Base-by-base conservation (phyloP, 1,139 yeast genomes). In the Hyphopichia wangnamkhiaoensis region DNA sequence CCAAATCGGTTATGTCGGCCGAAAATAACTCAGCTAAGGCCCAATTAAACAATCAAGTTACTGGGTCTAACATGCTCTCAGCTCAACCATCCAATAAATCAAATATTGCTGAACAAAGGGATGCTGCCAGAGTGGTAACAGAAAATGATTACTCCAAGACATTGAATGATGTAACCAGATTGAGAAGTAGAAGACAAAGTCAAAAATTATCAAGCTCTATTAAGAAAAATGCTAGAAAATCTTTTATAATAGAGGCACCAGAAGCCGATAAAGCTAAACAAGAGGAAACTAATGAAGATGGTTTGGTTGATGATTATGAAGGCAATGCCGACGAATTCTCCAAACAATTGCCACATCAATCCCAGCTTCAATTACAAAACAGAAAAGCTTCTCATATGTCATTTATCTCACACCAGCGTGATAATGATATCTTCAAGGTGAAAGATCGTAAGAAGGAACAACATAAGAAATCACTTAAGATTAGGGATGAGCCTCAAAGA, bases 121-220 rank as follows among this genome's bases (percentile, higher is more conserved):
- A 24, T 14, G 34, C 31, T 8, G 29, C 29, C 15, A 21, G 33
- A 15, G 31, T 10, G 13, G 30, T 14, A 10, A 24, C 33, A 2
- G 38, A 34, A 27, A 34, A 35, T 30, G 34, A 35, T 25, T 35
- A 30, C 19, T 23, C 38, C 14, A 35, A 82, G 43, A 85, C 95
- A 0, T 59, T 90, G 36, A 79, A 80, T 37, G 96, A 90, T 58
- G 86, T 90, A 19, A 84, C 93, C 29, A 70, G 90, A 38, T 66
- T 89, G 54, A 71, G 94, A 48, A 83, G 93, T 0, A 78, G 83
- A 39, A 76, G 95, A 55, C 87, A 86, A 52, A 79, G 82, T 46
- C 82, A 85, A 36, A 75, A 74, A 39, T 66, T 84, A 10, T 75
- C 84, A 0, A 79, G 75, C 40, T 75, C 84, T 16, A 63, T 72